Evolutionary conservation across 2,329 filamentous ascomycete species (phyloP).

Genomic region (Torrubiellomyces zombiae): DNA sequence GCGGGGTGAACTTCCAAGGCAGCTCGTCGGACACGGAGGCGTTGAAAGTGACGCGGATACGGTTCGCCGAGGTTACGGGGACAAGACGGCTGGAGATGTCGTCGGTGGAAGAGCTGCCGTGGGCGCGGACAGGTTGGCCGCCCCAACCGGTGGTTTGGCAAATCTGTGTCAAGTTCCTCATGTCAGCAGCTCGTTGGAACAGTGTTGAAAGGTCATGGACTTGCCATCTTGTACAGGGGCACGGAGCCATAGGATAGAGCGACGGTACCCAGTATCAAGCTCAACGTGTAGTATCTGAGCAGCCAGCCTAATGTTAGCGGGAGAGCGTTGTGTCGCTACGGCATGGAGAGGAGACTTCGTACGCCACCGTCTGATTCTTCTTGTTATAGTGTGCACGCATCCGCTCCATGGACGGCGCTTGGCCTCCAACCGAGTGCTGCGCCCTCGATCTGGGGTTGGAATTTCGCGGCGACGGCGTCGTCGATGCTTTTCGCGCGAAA

Average conservation of each 20-base stretch:
- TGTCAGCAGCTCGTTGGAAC: constrained; percentile 3
- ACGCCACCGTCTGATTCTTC: constrained; percentile 47
- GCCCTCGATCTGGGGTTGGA: constrained; percentile 10
- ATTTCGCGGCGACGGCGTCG: no score
- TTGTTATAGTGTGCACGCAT: constrained; percentile 45
- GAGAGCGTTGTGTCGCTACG: not conserved
- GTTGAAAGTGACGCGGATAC: constrained; percentile 90
- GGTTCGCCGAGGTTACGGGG: constrained; percentile 64
- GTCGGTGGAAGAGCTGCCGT: constrained; percentile 32
- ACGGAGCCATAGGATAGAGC: constrained; percentile 72
- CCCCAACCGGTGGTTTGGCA: constrained; percentile 83
- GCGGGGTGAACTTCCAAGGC: constrained; percentile 92
- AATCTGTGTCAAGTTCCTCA: no score
- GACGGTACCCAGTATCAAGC: constrained; percentile 62
- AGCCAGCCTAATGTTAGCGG: not conserved
- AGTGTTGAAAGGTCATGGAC: no score
- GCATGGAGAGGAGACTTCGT: constrained; percentile 5
- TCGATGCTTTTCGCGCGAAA: constrained; percentile 18
- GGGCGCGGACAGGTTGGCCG: constrained; percentile 77
- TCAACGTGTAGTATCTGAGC: constrained; percentile 54
- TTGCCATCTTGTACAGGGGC: constrained; percentile 73
- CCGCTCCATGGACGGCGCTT: constrained; percentile 37
- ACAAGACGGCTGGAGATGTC: constrained; percentile 63
- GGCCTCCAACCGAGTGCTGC: constrained; percentile 12
- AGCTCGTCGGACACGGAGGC: constrained; percentile 88